Conservation (phyloP, 1,139 yeast genomes). For the Suhomyces yuchorum region DNA sequence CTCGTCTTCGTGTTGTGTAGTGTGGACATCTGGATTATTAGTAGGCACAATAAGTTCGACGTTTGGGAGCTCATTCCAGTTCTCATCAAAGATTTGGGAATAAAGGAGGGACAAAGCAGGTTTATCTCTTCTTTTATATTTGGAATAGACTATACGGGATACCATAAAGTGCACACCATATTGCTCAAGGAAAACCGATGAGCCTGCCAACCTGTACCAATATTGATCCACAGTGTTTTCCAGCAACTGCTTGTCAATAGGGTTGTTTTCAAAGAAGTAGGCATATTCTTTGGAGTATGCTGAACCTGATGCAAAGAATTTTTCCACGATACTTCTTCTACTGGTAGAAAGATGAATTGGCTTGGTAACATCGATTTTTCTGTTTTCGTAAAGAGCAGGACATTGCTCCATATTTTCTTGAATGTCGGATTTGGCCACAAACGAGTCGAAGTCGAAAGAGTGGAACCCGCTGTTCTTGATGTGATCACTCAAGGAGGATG, state of each 20-base stretch:
- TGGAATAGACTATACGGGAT: constrained; percentile 36
- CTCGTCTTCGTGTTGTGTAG: not conserved
- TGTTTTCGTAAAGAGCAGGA: constrained; percentile 4
- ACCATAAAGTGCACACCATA: constrained; percentile 43
- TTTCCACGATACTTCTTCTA: constrained; percentile 11
- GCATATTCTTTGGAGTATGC: constrained; percentile 15
- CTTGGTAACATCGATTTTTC: constrained; percentile 10
- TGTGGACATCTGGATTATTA: constrained; percentile 12
- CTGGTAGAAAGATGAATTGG: constrained; percentile 11
- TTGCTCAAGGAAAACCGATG: constrained; percentile 43
- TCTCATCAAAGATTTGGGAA: constrained; percentile 46
- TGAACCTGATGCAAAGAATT: constrained; percentile 11
- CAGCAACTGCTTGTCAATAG: constrained; percentile 20
- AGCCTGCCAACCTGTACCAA: constrained; percentile 43
- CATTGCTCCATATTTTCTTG: constrained; percentile 11
- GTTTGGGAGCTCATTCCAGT: constrained; percentile 48
- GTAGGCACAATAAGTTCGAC: constrained; percentile 37
- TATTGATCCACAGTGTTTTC: constrained; percentile 30
- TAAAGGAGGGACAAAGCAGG: constrained; percentile 41
- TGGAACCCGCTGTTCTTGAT: not conserved
- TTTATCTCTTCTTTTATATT: constrained; percentile 30
- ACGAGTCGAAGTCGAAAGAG: constrained; percentile 12
- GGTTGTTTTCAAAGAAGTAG: constrained; percentile 16
- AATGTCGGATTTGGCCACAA: constrained; percentile 11
- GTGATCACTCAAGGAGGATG: not conserved